Percentiles rank a stretch among this genome's conserved stretches.
Conservation (phyloP, 2,329 filamentous ascomycete genomes). For the Akanthomyces muscarius region DNA sequence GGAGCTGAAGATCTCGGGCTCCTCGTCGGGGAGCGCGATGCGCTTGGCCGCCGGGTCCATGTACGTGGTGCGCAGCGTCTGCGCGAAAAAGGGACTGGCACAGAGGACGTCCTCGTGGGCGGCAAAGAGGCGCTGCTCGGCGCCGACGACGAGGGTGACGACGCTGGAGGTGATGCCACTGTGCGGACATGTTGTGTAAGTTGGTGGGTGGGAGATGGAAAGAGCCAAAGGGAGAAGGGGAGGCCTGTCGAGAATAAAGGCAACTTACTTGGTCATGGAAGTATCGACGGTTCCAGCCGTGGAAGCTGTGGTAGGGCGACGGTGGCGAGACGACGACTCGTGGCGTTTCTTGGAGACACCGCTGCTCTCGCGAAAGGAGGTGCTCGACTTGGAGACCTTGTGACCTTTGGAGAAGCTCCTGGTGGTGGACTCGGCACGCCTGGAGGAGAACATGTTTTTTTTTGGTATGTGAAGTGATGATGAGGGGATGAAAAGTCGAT, state of each 20-base stretch:
- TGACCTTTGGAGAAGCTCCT: conserved; percentile 53
- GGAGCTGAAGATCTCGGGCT: conserved; percentile 86
- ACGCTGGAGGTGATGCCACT: conserved; percentile 63
- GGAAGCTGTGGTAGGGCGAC: conserved; percentile 46
- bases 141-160: conserved; percentile 76
- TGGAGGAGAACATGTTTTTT: conserved; percentile 46
- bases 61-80: conserved; percentile 34
- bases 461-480: conserved; percentile 8
- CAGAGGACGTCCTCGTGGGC: conserved; percentile 83
- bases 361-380: conserved; percentile 50
- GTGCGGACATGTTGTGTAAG: not conserved
- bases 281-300: conserved; percentile 36
- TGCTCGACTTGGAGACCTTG: conserved; percentile 46
- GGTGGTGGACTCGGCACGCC: conserved; percentile 42
- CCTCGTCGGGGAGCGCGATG: conserved; percentile 77
- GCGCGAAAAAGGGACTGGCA: conserved; percentile 70
- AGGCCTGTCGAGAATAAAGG: not conserved
- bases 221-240: not conserved
- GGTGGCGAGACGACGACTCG: conserved; percentile 38
- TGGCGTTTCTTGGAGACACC: conserved; percentile 53
- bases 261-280: conserved; percentile 42
- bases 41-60: conserved; percentile 51
- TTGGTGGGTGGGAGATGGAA: not conserved
- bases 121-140: conserved; percentile 80
- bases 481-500: too few relatives aligned